phyloP scores from a whole-genome alignment of 1,139 yeast genomes.

The Candida tunisiensis region DNA sequence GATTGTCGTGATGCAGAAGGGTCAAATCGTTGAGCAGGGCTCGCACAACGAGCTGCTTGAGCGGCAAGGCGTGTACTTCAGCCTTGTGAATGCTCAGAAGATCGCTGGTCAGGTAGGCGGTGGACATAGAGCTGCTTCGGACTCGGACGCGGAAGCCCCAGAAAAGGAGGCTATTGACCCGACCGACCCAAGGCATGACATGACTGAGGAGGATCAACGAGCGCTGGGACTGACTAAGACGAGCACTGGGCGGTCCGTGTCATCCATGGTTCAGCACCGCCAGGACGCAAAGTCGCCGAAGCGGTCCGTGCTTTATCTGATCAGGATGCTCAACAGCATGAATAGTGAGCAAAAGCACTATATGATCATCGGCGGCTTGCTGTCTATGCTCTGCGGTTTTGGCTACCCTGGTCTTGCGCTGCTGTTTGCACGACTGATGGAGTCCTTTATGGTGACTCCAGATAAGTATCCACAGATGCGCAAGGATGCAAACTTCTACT shows the following conservation, averaged over 20 bases:
- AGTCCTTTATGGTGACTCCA: conserved; percentile 9
- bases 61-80: conserved; percentile 8
- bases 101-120: conserved; percentile 4
- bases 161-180: neutral
- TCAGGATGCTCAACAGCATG: too few relatives aligned
- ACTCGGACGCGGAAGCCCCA: too few relatives aligned
- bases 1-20: conserved; percentile 14
- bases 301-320: too few relatives aligned
- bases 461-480: conserved; percentile 8
- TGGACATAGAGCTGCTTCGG: conserved; percentile 1
- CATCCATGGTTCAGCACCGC: conserved; percentile 2
- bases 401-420: conserved; percentile 14
- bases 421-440: conserved; percentile 10
- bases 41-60: conserved; percentile 11
- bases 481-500: conserved; percentile 7
- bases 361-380: conserved; percentile 3
- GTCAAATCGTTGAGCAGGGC: conserved; percentile 14
- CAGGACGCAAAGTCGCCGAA: conserved; percentile 2
- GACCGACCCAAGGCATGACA: neutral
- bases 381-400: conserved; percentile 11
- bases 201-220: neutral
- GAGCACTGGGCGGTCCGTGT: neutral
- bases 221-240: conserved; percentile 1
- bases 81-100: conserved; percentile 12
- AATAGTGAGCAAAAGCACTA: conserved; percentile 1